Evolutionary conservation across 2,329 filamentous ascomycete species (phyloP).

Genomic region (Fusarium austroafricanum): DNA sequence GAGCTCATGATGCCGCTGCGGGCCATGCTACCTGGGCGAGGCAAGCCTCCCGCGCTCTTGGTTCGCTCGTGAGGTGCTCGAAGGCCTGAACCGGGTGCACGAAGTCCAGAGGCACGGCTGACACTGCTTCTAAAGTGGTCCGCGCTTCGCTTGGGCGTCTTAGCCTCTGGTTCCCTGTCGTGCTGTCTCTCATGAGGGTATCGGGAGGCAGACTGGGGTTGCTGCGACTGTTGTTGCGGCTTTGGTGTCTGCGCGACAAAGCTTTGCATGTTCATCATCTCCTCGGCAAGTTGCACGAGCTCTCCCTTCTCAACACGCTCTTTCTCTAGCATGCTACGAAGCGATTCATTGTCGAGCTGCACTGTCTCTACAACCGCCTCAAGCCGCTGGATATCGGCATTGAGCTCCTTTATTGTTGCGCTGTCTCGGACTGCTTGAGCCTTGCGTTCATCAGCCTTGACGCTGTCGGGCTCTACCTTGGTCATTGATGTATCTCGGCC

Average conservation of each 20-base stretch:
- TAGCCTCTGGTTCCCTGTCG: slow-evolving; percentile 46
- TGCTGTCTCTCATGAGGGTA: slow-evolving; percentile 38
- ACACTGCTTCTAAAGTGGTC: slow-evolving; percentile 60
- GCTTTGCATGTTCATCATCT: slow-evolving; percentile 80
- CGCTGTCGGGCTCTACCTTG: slow-evolving; percentile 62
- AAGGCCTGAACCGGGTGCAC: slow-evolving; percentile 67
- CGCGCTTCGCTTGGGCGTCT: slow-evolving; percentile 49
- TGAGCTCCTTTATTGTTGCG: slow-evolving; percentile 74
- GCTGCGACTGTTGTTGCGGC: slow-evolving; percentile 41
- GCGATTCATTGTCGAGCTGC: slow-evolving; percentile 74
- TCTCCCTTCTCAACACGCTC: slow-evolving; percentile 88
- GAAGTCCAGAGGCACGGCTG: slow-evolving; percentile 66
- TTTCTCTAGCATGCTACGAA: slow-evolving; percentile 74
- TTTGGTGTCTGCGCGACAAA: slow-evolving; percentile 50
- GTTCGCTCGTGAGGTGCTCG: slow-evolving; percentile 58
- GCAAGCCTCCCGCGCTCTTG: slow-evolving; percentile 59
- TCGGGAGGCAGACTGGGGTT: slow-evolving; percentile 35
- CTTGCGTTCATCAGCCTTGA: slow-evolving; percentile 63
- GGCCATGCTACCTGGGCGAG: slow-evolving; percentile 60
- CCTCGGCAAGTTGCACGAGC: slow-evolving; percentile 82
- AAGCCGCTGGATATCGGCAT: slow-evolving; percentile 80
- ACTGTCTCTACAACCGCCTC: slow-evolving; percentile 78
- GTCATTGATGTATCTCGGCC: slow-evolving; percentile 75
- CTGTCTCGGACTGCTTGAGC: slow-evolving; percentile 72
- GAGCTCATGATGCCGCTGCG: slow-evolving; percentile 83